These are phyloP conservation scores for Fagopyrum tataricum DNA, from an alignment of 148 eudicot species.

Conservation along the genomic window DNA sequence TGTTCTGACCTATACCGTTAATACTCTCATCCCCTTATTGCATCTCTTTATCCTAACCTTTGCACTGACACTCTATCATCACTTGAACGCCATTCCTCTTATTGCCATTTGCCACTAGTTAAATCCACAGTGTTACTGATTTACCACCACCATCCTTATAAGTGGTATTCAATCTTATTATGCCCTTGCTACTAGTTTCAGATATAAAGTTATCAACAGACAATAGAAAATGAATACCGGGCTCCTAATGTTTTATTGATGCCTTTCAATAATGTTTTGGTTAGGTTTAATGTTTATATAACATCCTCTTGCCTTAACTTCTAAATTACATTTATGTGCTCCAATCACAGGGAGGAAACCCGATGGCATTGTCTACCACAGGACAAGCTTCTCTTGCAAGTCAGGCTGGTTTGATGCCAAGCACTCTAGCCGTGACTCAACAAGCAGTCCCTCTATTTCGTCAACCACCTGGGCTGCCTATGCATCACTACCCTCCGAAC, in stretches of 20 bases:
- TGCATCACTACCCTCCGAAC: conserved; percentile 72
- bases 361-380: conserved; percentile 39
- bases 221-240: not conserved
- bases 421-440: conserved; percentile 52
- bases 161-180: not conserved
- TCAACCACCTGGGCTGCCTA: conserved; percentile 68
- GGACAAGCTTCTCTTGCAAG: conserved; percentile 47
- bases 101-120: too few species aligned
- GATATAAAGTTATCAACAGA: not conserved
- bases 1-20: not conserved
- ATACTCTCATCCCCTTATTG: too few species aligned
- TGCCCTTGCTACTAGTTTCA: not conserved
- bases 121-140: too few species aligned
- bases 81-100: not conserved
- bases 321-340: not conserved
- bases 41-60: not conserved
- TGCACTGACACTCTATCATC: too few species aligned
- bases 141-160: not conserved
- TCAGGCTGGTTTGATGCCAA: conserved; percentile 69
- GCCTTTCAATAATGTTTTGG: not conserved
- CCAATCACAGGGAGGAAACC: conserved; percentile 53
- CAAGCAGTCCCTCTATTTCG: conserved; percentile 65
- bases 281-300: not conserved
- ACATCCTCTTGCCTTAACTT: not conserved
- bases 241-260: not conserved